Conservation (phyloP, 768 basidiomycete species). For the Chalciporus pseudorubinellus region DNA sequence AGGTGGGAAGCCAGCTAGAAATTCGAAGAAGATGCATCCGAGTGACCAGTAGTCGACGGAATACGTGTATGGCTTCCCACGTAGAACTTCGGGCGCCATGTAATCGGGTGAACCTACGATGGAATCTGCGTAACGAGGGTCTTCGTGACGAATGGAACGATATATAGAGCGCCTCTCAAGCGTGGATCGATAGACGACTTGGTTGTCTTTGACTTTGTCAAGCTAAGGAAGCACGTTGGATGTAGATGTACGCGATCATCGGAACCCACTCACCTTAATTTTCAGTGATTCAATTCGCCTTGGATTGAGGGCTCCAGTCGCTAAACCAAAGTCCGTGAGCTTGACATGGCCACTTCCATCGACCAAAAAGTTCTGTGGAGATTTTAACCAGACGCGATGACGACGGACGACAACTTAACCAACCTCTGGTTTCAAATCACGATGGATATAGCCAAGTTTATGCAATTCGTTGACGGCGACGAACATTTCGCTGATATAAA, state of each 20-base stretch:
- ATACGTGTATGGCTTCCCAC: slow-evolving; percentile 92
- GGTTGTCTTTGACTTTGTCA: slow-evolving; percentile 94
- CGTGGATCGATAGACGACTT: slow-evolving; percentile 86
- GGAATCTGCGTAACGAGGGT: slow-evolving; percentile 93
- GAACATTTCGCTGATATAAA: slow-evolving; percentile 99
- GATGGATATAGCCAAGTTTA: slow-evolving; percentile 97
- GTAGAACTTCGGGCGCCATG: slow-evolving; percentile 93
- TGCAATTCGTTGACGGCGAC: slow-evolving; percentile 90
- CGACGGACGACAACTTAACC: slow-evolving; percentile 13
- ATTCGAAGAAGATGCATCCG: slow-evolving; percentile 97
- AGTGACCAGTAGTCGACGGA: slow-evolving; percentile 99
- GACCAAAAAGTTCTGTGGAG: slow-evolving; percentile 86
- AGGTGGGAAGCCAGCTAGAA: slow-evolving; percentile 94
- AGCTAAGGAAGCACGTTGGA: slow-evolving; percentile 50
- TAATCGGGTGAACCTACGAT: slow-evolving; percentile 98
- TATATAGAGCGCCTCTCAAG: slow-evolving; percentile 94
- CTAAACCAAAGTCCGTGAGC: slow-evolving; percentile 95
- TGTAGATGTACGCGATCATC: background rate
- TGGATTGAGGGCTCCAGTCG: slow-evolving; percentile 94
- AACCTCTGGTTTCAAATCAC: slow-evolving; percentile 97
- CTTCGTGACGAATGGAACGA: slow-evolving; percentile 84
- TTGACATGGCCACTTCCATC: slow-evolving; percentile 97
- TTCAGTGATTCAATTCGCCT: slow-evolving; percentile 92
- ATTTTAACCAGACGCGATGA: background rate
- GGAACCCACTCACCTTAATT: slow-evolving; percentile 67